Conservation (phyloP, 2,329 filamentous ascomycete species). For the Calonectria multiphialidica region DNA sequence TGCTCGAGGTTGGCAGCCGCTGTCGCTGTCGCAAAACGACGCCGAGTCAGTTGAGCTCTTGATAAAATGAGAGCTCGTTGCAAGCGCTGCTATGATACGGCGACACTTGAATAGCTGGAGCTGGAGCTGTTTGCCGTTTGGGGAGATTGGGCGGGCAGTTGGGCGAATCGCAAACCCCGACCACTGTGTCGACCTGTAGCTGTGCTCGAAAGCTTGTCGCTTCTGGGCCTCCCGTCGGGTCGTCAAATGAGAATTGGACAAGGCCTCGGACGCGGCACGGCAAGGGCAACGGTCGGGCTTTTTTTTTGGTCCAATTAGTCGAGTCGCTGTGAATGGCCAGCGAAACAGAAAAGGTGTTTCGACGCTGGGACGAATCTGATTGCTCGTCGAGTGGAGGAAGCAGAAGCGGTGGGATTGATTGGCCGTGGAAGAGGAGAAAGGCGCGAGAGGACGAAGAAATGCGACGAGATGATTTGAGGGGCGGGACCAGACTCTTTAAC, state of each 20-base stretch:
- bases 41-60: constrained; percentile 16
- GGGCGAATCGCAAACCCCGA: constrained; percentile 24
- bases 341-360: constrained; percentile 43
- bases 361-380: constrained; percentile 48
- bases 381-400: constrained; percentile 51
- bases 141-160: constrained; percentile 25
- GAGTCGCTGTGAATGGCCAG: constrained; percentile 45
- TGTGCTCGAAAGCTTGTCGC: constrained; percentile 24
- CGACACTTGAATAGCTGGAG: constrained; percentile 1
- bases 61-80: constrained; percentile 15
- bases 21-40: constrained; percentile 11
- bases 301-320: constrained; percentile 39
- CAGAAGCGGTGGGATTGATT: constrained; percentile 56
- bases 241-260: constrained; percentile 22
- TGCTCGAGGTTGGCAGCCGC: not conserved
- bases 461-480: constrained; percentile 66
- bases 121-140: constrained; percentile 23
- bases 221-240: constrained; percentile 20
- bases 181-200: constrained; percentile 10
- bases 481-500: constrained; percentile 56
- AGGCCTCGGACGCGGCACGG: constrained; percentile 9
- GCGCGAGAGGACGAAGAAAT: constrained; percentile 56
- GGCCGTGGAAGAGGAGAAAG: constrained; percentile 58
- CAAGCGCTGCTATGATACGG: constrained; percentile 4
- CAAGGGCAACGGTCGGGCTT: constrained; percentile 26